Evolutionary conservation across 257 asterid species (phyloP), one percentile per base, ranked within the genome.

Genomic region (Galeopsis tetrahit): DNA sequence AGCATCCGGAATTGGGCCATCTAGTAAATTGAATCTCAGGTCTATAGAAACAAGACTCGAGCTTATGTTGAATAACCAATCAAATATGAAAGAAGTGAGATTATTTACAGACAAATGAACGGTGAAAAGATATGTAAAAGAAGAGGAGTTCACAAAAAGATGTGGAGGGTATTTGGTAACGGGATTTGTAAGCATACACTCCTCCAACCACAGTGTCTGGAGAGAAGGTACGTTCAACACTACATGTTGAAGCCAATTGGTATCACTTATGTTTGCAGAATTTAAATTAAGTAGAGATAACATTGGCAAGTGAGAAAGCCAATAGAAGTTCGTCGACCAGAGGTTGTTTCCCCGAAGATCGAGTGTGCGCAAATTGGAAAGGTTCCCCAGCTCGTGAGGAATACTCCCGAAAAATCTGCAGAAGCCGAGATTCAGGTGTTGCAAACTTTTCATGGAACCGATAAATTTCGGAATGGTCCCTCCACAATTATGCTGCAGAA

Each of bases 31-130:
- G 0, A 3, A 0, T 4, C 70, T 62, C 6, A 84, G 71, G 34
- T 73, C 56, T 34, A 84, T 68, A 4, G 61, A 9, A 17, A 55
- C 66, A 28, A 75, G 40, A 44, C 33, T 15, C 68, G 64, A 15
- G 64, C 33, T 52, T 7, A n/a, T 11, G 52, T 69, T 79, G 10
- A 79, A 79, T 39, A 84, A 1, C 82, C 82, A 76, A 5, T 35
- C 56, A 9, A 49, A 66, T 55, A 42, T 32, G 34, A 74, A 80
- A n/a, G 49, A 69, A 38, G 69, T 70, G 53, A 82, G 69, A n/a
- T 34, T 2, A 62, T 8, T 79, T 0, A 0, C 0, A 0, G 69
- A 63, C 1, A 80, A 57, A 63, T 74, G 57, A 13, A 77, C 36
- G 11, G 10, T 4, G 35, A 70, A 53, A 63, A 63, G 76, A 40